Evolutionary conservation across 202 grass and related monocot species (phyloP), one percentile per base, ranked within the genome.

Genomic region (Schoenoplectus triqueter): DNA sequence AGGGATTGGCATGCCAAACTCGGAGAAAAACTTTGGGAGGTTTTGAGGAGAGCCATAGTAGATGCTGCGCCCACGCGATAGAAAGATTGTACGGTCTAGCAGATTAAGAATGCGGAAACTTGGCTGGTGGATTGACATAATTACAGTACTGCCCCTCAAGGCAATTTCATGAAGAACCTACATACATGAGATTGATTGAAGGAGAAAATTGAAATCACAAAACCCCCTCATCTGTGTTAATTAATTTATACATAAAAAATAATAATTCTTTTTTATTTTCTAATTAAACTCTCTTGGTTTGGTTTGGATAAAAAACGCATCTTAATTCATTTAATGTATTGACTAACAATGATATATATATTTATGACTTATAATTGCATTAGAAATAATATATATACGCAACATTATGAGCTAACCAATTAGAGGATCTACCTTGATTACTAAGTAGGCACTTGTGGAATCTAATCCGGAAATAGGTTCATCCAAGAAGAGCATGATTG

Each of bases 361-460:
- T 2, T 39, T 66, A 66, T 66, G 64, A 39, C 8, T 66, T 10
- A 15, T 15, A 59, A 59, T 59, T 59, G 55, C 2, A 59, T 59
- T 2, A 59, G 11, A 1, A 66, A 64, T 64, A 19, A 81, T 65
- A 1, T 31, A 64, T 17, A 65, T 17, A 11, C 13, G 4, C 10
- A 10, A 59, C 55, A 14, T 77, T 57, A 57, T 51, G 10, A 0
- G 1, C 7, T 13, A 57, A 40, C 10, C 0, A 79, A 61, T 10
- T 1, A 22, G 1, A 1, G 9, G 49, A 10, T 56, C 0, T 62
- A 66, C 80, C 92, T 93, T 86, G 76, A 94, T 92, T 80, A 98
- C 95, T 85, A 89, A 92, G 85, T 92, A 87, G 66, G 92, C 95
- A 87, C 91, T 93, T 22, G 92, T 95, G 5, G 91, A 95, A 87